Evolutionary conservation across 768 basidiomycete species (phyloP), one percentile per base, ranked within the genome.

Genomic region (Arthromyces matolae): DNA sequence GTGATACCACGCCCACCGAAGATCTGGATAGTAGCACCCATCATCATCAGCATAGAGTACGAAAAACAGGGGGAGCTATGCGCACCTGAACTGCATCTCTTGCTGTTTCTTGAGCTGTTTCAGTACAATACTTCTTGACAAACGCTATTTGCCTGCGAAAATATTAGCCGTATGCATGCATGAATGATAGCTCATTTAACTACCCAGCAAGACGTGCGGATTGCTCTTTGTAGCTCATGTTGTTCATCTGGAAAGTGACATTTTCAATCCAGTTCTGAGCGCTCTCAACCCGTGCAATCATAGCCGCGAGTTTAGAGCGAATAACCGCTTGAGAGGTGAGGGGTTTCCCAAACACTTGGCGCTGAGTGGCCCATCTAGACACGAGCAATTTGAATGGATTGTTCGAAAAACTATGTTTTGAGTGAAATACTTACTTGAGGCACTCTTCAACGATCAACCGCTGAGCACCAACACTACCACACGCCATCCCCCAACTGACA

Each of bases 1-100:
- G 92, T 92, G 50, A 93, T 80, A 40, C 87, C 91, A 45, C 92
- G 79, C 7, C 91, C 92, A 55, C 91, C 89, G 53, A 91, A 92
- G 53, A 92, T 78, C 72, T 50, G 86, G 35, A 14, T 42, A 71
- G 5, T 78, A 76, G 2, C 18, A 31, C 6, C 20, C 18, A 33
- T n/a, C 9, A n/a, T 6, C 22, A 29, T 29, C 3, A 25, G 8
- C 40, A 19, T 14, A 22, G n/a, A 3, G 29, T 50, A 6, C 8
- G 2, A 18, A 9, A 16, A 14, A 38, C 34, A 41, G 8, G n/a
- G 14, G 10, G 35, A 9, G 16, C 14, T 31, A 31, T 22, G 29
- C 49, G 28, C 37, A 67, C 69, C 61, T 73, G 72, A 19, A 73
- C 69, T 34, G 91, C 89, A 57, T 93, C 90, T 49, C 78, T 75